phyloP scores from a whole-genome alignment of 345 rosid genomes.

The Hibiscus trionum region DNA sequence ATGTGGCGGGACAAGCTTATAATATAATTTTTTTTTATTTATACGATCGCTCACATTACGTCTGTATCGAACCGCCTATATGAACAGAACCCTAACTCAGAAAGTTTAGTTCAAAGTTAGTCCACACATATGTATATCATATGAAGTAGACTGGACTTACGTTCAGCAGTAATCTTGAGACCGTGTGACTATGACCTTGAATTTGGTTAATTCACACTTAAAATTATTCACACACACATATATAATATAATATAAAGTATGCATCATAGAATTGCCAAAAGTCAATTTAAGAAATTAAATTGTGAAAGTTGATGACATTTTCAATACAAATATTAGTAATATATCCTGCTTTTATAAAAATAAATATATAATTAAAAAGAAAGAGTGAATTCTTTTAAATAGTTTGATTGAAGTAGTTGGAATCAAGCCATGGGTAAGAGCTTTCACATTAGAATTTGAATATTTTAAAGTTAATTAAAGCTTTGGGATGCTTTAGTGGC shows the following conservation, averaged over 20 bases:
- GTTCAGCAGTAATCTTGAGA: background rate
- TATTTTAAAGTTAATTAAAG: background rate
- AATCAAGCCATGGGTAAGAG: constrained; percentile 12
- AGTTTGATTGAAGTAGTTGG: constrained; percentile 5
- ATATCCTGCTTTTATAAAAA: background rate
- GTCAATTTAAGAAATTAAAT: constrained; percentile 23
- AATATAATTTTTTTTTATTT: too few relatives aligned
- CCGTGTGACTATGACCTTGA: background rate
- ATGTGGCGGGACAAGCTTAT: too few relatives aligned
- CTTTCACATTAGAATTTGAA: constrained; percentile 19
- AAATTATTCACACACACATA: too few relatives aligned
- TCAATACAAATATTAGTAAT: background rate
- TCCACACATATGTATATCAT: too few relatives aligned
- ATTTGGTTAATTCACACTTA: background rate
- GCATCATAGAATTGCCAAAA: background rate
- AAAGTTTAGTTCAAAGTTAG: background rate
- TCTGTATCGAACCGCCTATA: too few relatives aligned
- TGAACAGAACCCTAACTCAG: background rate
- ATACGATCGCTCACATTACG: too few relatives aligned
- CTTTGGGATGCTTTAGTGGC: background rate
- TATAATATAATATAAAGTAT: background rate
- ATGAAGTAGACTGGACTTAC: background rate
- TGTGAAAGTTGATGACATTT: constrained; percentile 15
- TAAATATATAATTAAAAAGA: background rate
- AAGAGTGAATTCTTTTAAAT: background rate